Evolutionary conservation across 495 filamentous ascomycete genomes (phyloP), one percentile per base, ranked within the genome.

Genomic region (Daldinia loculata): DNA sequence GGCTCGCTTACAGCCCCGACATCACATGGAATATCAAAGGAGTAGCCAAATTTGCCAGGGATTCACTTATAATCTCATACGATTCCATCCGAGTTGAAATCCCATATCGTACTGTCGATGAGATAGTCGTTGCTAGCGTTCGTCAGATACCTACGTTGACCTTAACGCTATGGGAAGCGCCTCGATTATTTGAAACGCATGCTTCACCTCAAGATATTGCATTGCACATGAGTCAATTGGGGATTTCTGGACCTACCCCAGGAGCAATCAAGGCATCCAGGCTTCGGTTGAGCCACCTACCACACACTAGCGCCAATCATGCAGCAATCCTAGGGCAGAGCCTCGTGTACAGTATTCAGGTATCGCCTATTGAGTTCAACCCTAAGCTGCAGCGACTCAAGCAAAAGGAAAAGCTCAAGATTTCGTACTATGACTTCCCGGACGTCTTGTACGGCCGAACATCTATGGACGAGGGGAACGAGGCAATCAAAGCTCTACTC

Each of bases 1-100:
- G 73, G 2, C 74, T 89, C 15, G 71, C 76, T 12, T 89, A 88
- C 61, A 70, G 80, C 0, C 65, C 81, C 2, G 82, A 89, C 56
- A 81, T 84, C 29, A 61, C 74, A 29, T 80, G 81, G 69, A 22
- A 1, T 0, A 63, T 50, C 0, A n/a, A 11, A 7, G 83, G 82
- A 6, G 62, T 55, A 0, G 79, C 82, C 11, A 81, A 79, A 51
- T 89, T 90, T 70, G 79, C 79, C 19, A 77, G 75, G 62, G 74
- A 78, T 22, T 64, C 36, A 19, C 72, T 87, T 57, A 65, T 82
- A 45, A 72, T 88, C 30, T 75, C 8, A 39, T 57, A 17, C 41
- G 0, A 55, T 38, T 11, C 70, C 45, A 32, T 63, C 62, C 27
- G 63, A 66, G 63, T 74, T 57, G 75, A 77, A 58, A 67, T 77